Base-by-base conservation (phyloP, 345 rosid species). In the Turritis glabra region DNA sequence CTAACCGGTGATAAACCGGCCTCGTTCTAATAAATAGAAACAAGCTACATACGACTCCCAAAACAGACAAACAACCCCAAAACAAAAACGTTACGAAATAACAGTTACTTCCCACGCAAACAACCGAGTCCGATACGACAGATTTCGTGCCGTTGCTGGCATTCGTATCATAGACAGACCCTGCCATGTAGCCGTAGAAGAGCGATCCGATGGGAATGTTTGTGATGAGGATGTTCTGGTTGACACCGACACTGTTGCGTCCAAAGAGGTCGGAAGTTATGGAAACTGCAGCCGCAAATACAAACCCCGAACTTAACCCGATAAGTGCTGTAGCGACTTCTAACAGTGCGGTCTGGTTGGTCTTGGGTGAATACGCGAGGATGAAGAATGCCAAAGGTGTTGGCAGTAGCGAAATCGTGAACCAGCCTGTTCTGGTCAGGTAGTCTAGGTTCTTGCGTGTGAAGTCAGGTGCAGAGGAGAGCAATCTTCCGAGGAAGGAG, bases 261-360 rank as follows among this genome's bases (percentile, higher is more conserved):
- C 98, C 97, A 59, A 93, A 93, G 19, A 93, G 87, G 62, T 93
- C 98, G 0, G 95, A 89, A 4, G 98, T 93, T 68, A 93, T 77
- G 1, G 96, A 87, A n/a, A 93, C 95, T 0, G 98, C 90, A 1
- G 93, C 88, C 7, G 97, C 80, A 52, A 93, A 87, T 6, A 84
- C 62, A 13, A 90, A 93, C 4, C 98, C 97, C 1, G 93, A 93
- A 64, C 97, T 90, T 58, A 89, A 74, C 23, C 93, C 97, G 1
- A 93, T 80, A 23, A 93, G 65, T n/a, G 71, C 85, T 0, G 95
- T 89, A 5, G 91, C 75, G 1, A 69, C 55, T 9, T 37, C 79
- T 78, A 89, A 55, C 15, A 81, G 54, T 37, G 32, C 69, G 0
- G 72, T 55, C 15, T 73, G 37, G 57, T 71, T 52, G 52, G 51